These are phyloP conservation scores for Fraxinus albicans DNA, from an alignment of 305 asterid genomes.

Conservation along the genomic window DNA sequence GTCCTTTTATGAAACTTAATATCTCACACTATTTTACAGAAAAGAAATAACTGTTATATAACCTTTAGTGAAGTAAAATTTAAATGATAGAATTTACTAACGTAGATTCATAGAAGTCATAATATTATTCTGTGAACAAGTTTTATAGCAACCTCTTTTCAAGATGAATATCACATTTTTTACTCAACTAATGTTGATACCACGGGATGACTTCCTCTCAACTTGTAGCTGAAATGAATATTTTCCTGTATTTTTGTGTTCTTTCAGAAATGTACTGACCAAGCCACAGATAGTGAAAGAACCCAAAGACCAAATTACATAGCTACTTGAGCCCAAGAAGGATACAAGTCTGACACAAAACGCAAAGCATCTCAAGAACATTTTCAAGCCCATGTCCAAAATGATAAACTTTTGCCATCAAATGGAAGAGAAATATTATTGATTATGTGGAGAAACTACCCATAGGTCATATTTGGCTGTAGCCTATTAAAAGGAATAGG, in stretches of 20 bases:
- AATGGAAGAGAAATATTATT: background rate
- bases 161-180: background rate
- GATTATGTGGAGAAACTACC: background rate
- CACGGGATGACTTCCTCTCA: background rate
- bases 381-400: background rate
- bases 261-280: background rate
- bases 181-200: background rate
- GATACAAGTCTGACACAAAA: background rate
- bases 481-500: background rate
- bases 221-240: background rate
- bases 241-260: background rate
- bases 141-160: background rate
- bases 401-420: background rate
- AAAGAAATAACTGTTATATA: background rate
- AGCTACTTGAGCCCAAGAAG: background rate
- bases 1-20: background rate
- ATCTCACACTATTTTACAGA: background rate
- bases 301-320: background rate
- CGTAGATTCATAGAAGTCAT: background rate
- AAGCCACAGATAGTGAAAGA: background rate
- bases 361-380: background rate
- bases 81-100: background rate
- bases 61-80: background rate
- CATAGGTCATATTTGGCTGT: background rate
- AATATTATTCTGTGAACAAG: background rate